phyloP scores from a whole-genome alignment of 129 eudicot genomes.

The Helianthus annuus region HanXRQr2.0-SUNRISE NC_035433.2:12333445-12333944 shows the following conservation, averaged over 20 bases:
- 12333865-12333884: slow-evolving; percentile 68
- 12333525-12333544: no score
- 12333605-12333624: slow-evolving; percentile 36
- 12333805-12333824: slow-evolving; percentile 90
- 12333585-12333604: neutral
- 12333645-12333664: slow-evolving; percentile 52
- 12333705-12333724: slow-evolving; percentile 55
- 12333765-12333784: neutral
- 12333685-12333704: slow-evolving; percentile 71
- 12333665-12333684: slow-evolving; percentile 65
- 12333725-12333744: neutral
- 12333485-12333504: slow-evolving; percentile 89
- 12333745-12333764: neutral
- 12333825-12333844: slow-evolving; percentile 88
- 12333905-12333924: slow-evolving; percentile 70
- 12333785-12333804: slow-evolving; percentile 56
- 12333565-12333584: neutral
- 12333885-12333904: slow-evolving; percentile 77
- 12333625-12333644: slow-evolving; percentile 63
- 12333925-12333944: slow-evolving; percentile 89
- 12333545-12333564: neutral
- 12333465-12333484: slow-evolving; percentile 96
- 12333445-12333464: slow-evolving; percentile 75
- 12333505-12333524: slow-evolving; percentile 76
- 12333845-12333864: slow-evolving; percentile 93